A percentile compares a stretch with the other conserved stretches of the same genome.
phyloP scores from a whole-genome alignment of 805 yeast genomes.

The Cyberlindnera japonica region DNA sequence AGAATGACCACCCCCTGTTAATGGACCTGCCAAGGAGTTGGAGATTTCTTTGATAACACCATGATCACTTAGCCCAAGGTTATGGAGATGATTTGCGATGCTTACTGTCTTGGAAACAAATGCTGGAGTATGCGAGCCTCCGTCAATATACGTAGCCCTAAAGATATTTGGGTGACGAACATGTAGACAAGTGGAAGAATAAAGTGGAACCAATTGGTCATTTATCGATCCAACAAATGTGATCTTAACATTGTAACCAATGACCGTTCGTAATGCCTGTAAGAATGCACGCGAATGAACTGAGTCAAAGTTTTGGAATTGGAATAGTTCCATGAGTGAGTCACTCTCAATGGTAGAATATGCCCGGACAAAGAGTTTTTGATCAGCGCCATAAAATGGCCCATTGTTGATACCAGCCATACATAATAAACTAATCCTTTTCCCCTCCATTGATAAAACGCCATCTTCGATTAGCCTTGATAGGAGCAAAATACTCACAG shows the following conservation, averaged over 20 bases:
- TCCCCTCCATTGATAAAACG: conserved; percentile 31
- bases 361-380: conserved; percentile 77
- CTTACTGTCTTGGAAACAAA: conserved; percentile 74
- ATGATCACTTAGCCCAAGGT: conserved; percentile 78
- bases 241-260: conserved; percentile 69
- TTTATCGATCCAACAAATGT: conserved; percentile 85
- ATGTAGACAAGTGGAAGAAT: conserved; percentile 81
- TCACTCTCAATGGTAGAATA: conserved; percentile 88
- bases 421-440: conserved; percentile 66
- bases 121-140: conserved; percentile 70
- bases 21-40: conserved; percentile 74
- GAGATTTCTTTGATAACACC: conserved; percentile 85
- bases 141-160: conserved; percentile 86
- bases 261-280: conserved; percentile 59
- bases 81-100: conserved; percentile 68
- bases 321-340: conserved; percentile 80
- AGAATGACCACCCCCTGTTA: conserved; percentile 96
- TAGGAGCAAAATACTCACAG: conserved; percentile 79
- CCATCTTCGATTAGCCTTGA: conserved; percentile 68
- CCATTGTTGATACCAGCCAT: conserved; percentile 98
- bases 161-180: conserved; percentile 85
- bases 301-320: conserved; percentile 75
- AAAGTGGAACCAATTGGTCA: conserved; percentile 91
- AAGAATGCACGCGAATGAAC: conserved; percentile 67
- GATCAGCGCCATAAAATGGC: conserved; percentile 89